A percentile compares a stretch with the other conserved stretches of the same genome.
phyloP scores from a whole-genome alignment of 371 early-diverging fungal species.

The Mucor saturninus region DNA sequence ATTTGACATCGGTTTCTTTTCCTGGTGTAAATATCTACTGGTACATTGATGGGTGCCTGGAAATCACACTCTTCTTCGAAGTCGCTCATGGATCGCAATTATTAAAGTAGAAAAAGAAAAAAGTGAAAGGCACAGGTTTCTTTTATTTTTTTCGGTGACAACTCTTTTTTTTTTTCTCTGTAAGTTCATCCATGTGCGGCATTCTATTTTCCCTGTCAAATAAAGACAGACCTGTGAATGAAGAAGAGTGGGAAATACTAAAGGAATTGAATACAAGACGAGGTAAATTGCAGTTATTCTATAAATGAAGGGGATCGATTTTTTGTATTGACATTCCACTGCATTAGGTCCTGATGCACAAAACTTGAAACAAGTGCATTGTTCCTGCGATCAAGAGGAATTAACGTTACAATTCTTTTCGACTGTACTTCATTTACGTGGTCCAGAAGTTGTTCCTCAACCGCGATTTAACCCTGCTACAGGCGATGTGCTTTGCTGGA shows the following conservation, averaged over 20 bases:
- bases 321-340: neutral
- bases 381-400: neutral
- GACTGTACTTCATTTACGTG: slow-evolving; percentile 84
- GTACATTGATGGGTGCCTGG: slow-evolving; percentile 12
- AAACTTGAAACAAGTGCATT: slow-evolving; percentile 16
- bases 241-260: slow-evolving; percentile 44
- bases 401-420: slow-evolving; percentile 58
- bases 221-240: neutral
- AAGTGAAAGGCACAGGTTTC: neutral
- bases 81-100: neutral
- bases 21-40: neutral
- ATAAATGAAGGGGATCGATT: neutral
- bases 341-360: slow-evolving; percentile 57
- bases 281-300: slow-evolving; percentile 34
- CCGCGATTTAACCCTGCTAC: slow-evolving; percentile 54
- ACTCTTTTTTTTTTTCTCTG: neutral
- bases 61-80: slow-evolving; percentile 17
- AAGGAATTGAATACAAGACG: slow-evolving; percentile 51
- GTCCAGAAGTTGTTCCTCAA: slow-evolving; percentile 66
- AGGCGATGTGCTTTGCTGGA: slow-evolving; percentile 77
- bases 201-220: slow-evolving; percentile 45
- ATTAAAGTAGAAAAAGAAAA: neutral
- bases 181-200: slow-evolving; percentile 42
- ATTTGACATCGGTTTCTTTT: neutral
- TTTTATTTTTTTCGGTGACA: neutral